Conservation (phyloP, 176 grass and related monocot genomes). For the Dendrocalamus sinicus region DNA sequence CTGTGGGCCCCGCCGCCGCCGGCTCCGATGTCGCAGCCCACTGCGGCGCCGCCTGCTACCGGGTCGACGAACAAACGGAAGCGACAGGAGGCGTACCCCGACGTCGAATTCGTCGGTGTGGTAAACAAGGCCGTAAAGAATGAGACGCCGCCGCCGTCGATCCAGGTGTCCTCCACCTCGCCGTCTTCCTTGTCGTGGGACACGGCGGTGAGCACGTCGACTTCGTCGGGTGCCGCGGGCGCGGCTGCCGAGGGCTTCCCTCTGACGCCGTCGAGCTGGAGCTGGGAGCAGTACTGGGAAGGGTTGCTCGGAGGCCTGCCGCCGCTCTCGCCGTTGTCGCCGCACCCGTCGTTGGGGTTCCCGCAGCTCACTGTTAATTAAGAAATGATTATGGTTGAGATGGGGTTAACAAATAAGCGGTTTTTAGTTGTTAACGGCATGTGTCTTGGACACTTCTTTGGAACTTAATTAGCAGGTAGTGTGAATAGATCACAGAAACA, state of each 20-base stretch:
- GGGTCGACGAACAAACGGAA: conserved; percentile 35
- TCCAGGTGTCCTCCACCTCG: conserved; percentile 1
- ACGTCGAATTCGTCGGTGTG: conserved; percentile 43
- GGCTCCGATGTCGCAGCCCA: background rate
- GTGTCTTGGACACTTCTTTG: background rate
- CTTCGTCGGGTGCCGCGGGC: background rate
- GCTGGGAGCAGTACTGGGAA: conserved; percentile 54
- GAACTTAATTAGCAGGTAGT: background rate
- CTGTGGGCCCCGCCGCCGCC: conserved; percentile 2
- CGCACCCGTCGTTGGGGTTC: conserved; percentile 46
- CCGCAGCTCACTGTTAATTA: conserved; percentile 51
- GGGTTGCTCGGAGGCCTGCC: conserved; percentile 42
- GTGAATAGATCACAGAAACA: background rate
- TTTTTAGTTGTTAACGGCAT: conserved; percentile 15
- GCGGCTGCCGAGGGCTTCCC: background rate
- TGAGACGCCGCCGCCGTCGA: conserved; percentile 3
- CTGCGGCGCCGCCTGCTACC: background rate
- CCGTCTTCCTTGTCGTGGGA: conserved; percentile 28
- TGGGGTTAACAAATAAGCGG: conserved; percentile 8
- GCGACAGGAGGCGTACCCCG: conserved; percentile 24
- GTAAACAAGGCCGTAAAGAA: conserved; percentile 39
- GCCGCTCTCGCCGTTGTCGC: conserved; percentile 58
- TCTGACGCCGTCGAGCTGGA: conserved; percentile 46
- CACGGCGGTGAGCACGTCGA: conserved; percentile 18
- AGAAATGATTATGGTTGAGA: background rate